Percentiles rank a stretch among this genome's conserved stretches.
Conservation (phyloP, 768 basidiomycete species). For the Cystofilobasidium capitatum region DNA sequence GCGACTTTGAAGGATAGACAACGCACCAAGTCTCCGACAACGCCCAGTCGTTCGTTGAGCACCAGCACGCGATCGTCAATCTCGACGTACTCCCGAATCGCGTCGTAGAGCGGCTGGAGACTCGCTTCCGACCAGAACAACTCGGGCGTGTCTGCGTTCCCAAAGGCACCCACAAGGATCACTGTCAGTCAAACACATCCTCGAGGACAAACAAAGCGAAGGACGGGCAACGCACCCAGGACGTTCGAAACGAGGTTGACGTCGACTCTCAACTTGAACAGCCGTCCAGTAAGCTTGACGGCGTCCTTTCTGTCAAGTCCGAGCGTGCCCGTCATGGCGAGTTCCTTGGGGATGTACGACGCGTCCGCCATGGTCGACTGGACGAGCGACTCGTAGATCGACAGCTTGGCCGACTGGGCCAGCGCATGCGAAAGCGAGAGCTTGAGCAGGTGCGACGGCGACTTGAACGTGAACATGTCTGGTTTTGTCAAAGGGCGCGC, state of each 20-base stretch:
- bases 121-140: conserved; percentile 93
- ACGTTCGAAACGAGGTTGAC: conserved; percentile 88
- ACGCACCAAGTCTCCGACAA: conserved; percentile 79
- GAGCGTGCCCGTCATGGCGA: conserved; percentile 66
- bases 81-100: conserved; percentile 90
- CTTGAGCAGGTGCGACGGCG: conserved; percentile 66
- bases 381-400: conserved; percentile 71
- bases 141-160: conserved; percentile 62
- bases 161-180: no score
- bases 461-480: conserved; percentile 55
- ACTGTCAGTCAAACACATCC: background rate
- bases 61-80: conserved; percentile 71
- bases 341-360: conserved; percentile 70
- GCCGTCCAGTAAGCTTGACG: conserved; percentile 68
- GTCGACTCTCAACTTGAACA: conserved; percentile 80
- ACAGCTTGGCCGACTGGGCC: conserved; percentile 85
- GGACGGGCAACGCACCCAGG: conserved; percentile 41
- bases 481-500: background rate
- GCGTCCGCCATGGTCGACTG: conserved; percentile 67
- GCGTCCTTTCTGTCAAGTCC: conserved; percentile 70
- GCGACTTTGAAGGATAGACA: background rate
- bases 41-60: conserved; percentile 76
- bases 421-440: conserved; percentile 90
- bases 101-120: conserved; percentile 77
- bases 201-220: background rate